phyloP scores from a whole-genome alignment of 768 basidiomycete species.

The Trametes sanguinea region DNA sequence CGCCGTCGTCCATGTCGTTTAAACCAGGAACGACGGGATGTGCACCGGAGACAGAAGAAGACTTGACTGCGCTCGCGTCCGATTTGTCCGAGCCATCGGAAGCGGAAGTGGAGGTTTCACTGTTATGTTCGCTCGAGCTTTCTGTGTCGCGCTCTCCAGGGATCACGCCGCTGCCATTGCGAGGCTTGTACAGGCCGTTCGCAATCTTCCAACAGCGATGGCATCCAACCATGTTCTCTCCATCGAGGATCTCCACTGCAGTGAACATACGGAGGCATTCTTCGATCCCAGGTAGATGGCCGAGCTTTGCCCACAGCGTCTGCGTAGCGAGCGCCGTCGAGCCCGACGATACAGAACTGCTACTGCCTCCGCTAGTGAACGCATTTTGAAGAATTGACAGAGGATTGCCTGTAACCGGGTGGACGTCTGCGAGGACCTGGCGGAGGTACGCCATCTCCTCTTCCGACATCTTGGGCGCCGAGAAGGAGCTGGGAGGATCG shows the following conservation, averaged over 20 bases:
- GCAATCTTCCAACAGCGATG: slow-evolving; percentile 92
- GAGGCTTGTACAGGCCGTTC: slow-evolving; percentile 57
- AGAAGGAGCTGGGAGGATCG: slow-evolving; percentile 43
- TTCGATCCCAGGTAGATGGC: slow-evolving; percentile 61
- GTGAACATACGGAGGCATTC: slow-evolving; percentile 89
- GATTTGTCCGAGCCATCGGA: slow-evolving; percentile 24
- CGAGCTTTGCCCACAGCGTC: slow-evolving; percentile 46
- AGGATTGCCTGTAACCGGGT: slow-evolving; percentile 45
- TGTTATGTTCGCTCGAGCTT: slow-evolving; percentile 24
- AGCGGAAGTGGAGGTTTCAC: slow-evolving; percentile 29
- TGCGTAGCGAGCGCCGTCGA: slow-evolving; percentile 36
- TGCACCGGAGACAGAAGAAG: neutral
- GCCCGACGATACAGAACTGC: slow-evolving; percentile 26
- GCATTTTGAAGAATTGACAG: slow-evolving; percentile 51
- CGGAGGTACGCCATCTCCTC: slow-evolving; percentile 70
- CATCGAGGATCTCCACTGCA: slow-evolving; percentile 88
- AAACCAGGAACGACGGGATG: slow-evolving; percentile 5
- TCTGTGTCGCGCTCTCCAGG: slow-evolving; percentile 12
- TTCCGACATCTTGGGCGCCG: slow-evolving; percentile 53
- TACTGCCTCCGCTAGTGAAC: slow-evolving; percentile 14
- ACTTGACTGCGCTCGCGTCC: neutral
- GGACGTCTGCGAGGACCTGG: slow-evolving; percentile 66
- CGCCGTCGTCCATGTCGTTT: slow-evolving; percentile 5
- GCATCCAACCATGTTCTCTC: slow-evolving; percentile 94
- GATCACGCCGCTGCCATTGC: neutral